Percentiles rank a stretch among this genome's conserved stretches.
Evolutionary conservation across 2,329 filamentous ascomycete genomes (phyloP).

Genomic region (Fusarium stilboides): DNA sequence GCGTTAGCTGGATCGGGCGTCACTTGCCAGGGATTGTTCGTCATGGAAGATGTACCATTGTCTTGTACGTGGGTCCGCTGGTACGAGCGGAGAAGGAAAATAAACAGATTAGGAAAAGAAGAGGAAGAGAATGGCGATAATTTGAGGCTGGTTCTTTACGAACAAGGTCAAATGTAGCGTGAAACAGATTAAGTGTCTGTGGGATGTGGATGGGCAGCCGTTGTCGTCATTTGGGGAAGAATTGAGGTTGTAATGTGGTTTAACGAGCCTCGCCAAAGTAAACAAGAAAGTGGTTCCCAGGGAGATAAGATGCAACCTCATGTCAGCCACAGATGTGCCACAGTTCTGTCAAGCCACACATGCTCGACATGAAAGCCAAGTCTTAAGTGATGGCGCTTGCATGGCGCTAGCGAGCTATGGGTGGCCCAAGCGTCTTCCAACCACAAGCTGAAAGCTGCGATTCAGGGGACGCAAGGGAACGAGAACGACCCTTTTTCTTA

Average conservation of each 20-base stretch:
- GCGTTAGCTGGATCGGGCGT: conserved; percentile 49
- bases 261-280: conserved; percentile 42
- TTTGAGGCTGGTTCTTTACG: conserved; percentile 21
- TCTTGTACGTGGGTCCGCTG: conserved; percentile 50
- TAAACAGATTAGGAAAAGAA: conserved; percentile 38
- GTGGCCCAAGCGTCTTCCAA: conserved; percentile 28
- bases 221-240: conserved; percentile 39
- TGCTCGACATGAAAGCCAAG: conserved; percentile 25
- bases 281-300: conserved; percentile 48
- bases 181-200: conserved; percentile 9
- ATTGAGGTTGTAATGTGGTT: conserved; percentile 37
- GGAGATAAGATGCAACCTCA: conserved; percentile 37
- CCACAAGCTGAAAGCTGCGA: conserved; percentile 29
- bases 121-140: conserved; percentile 11
- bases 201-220: conserved; percentile 30
- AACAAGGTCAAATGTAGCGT: conserved; percentile 4
- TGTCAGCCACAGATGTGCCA: conserved; percentile 23
- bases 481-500: conserved; percentile 32
- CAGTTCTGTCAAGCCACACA: conserved; percentile 24
- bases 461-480: conserved; percentile 39
- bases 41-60: conserved; percentile 53
- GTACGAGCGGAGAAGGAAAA: conserved; percentile 39
- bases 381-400: conserved; percentile 40
- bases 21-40: conserved; percentile 45
- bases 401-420: conserved; percentile 44